These are phyloP conservation scores for Leavenworthia alabamica DNA, from an alignment of 345 rosid genomes.

Conservation along the genomic window DNA sequence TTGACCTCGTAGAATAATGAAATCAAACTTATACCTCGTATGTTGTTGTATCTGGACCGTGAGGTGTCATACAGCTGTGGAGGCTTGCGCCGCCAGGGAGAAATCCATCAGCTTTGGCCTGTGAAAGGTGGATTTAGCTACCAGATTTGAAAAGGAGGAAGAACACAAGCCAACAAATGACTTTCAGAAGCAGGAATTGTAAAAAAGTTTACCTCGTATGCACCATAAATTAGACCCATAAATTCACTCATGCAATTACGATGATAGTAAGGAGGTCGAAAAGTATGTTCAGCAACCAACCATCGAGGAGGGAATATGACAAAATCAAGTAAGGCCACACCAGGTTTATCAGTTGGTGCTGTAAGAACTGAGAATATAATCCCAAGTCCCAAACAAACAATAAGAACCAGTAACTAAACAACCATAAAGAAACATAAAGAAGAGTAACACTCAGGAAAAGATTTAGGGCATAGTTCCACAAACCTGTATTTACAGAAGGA, in stretches of 20 bases:
- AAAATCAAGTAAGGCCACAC: constrained; percentile 92
- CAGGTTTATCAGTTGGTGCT: constrained; percentile 95
- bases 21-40: constrained; percentile 49
- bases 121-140: constrained; percentile 11
- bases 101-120: constrained; percentile 98
- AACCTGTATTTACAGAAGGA: constrained; percentile 93
- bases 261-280: constrained; percentile 92
- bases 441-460: not conserved
- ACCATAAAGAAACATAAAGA: not conserved
- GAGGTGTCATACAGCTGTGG: constrained; percentile 98
- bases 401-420: not conserved
- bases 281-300: constrained; percentile 97
- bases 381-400: constrained; percentile 3
- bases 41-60: constrained; percentile 93
- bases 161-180: not conserved
- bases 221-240: constrained; percentile 90
- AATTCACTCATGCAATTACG: constrained; percentile 99
- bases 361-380: constrained; percentile 63
- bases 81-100: constrained; percentile 94
- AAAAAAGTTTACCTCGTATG: constrained; percentile 65
- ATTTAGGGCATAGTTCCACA: not conserved
- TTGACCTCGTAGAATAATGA: not conserved
- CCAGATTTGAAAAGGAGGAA: not conserved
- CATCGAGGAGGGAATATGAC: constrained; percentile 94
- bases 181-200: not conserved